These are phyloP conservation scores for Globisporangium radiosum DNA, from an alignment of 352 stramenopile genomes.

Conservation along the genomic window DNA sequence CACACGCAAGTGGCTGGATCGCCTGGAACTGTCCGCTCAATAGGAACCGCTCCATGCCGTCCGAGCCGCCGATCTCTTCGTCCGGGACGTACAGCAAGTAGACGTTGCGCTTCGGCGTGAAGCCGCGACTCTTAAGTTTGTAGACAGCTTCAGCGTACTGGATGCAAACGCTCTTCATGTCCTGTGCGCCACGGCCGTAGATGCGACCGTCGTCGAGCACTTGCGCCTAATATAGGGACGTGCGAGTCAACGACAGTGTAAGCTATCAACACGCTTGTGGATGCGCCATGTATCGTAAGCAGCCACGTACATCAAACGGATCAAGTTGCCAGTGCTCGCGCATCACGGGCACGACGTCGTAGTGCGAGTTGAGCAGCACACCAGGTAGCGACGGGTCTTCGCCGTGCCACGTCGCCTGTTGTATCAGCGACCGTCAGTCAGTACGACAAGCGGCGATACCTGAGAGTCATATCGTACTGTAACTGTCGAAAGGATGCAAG, in stretches of 20 bases:
- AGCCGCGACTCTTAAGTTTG: slow-evolving; percentile 52
- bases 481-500: too few species aligned
- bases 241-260: background rate
- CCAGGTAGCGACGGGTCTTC: slow-evolving; percentile 69
- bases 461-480: background rate
- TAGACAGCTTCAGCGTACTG: slow-evolving; percentile 93
- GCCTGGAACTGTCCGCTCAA: slow-evolving; percentile 74
- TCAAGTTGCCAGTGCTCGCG: slow-evolving; percentile 81
- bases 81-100: slow-evolving; percentile 92
- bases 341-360: slow-evolving; percentile 93
- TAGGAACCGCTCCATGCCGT: slow-evolving; percentile 92
- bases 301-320: slow-evolving; percentile 66
- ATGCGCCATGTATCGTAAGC: too few species aligned
- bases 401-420: slow-evolving; percentile 67
- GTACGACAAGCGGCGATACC: background rate
- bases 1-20: slow-evolving; percentile 83
- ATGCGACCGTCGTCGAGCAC: slow-evolving; percentile 82
- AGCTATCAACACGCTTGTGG: too few species aligned
- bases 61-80: slow-evolving; percentile 91
- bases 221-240: slow-evolving; percentile 24
- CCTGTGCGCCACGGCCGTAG: slow-evolving; percentile 87
- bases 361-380: slow-evolving; percentile 92
- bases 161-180: slow-evolving; percentile 96
- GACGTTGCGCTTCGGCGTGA: slow-evolving; percentile 83
- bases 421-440: background rate